phyloP scores from a whole-genome alignment of 2,329 filamentous ascomycete genomes.

The Gnomoniopsis sp. region DNA sequence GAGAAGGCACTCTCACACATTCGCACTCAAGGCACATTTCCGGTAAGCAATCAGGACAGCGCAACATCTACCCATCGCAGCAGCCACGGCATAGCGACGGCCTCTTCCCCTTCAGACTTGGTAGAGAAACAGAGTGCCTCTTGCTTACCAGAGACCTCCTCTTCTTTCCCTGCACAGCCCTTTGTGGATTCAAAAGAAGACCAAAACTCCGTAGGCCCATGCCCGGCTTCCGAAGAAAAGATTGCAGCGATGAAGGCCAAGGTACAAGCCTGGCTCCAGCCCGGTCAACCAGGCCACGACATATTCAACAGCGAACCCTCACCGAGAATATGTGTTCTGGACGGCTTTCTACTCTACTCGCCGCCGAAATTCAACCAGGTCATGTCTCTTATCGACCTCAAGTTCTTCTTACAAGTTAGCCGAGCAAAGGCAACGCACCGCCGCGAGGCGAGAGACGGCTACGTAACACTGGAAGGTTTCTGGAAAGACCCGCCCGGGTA shows the following conservation, averaged over 20 bases:
- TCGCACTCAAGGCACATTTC: conserved; percentile 61
- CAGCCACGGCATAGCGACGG: conserved; percentile 24
- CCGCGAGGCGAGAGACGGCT: conserved; percentile 67
- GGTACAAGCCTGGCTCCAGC: conserved; percentile 44
- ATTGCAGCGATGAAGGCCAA: conserved; percentile 44
- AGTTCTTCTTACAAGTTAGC: conserved; percentile 72
- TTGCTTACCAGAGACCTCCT: conserved; percentile 11
- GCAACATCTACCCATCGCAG: conserved; percentile 23
- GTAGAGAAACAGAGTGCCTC: conserved; percentile 20
- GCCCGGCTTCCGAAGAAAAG: conserved; percentile 46
- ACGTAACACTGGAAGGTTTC: conserved; percentile 83
- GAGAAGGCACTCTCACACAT: conserved; percentile 67
- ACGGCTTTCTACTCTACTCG: conserved; percentile 84
- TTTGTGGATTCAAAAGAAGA: conserved; percentile 57
- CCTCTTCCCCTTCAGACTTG: conserved; percentile 19
- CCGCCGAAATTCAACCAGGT: conserved; percentile 48
- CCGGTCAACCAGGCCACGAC: conserved; percentile 40
- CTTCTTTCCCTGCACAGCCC: conserved; percentile 33
- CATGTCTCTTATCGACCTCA: conserved; percentile 65
- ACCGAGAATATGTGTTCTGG: conserved; percentile 66
- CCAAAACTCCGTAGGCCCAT: conserved; percentile 56
- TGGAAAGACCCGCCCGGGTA: conserved; percentile 95
- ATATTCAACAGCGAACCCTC: conserved; percentile 22
- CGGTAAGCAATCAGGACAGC: conserved; percentile 48
- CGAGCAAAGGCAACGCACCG: conserved; percentile 61